A percentile compares a stretch with the other conserved stretches of the same genome.
Evolutionary conservation across 306 rosid species (phyloP).

Genomic region (Alnus rubra): DNA sequence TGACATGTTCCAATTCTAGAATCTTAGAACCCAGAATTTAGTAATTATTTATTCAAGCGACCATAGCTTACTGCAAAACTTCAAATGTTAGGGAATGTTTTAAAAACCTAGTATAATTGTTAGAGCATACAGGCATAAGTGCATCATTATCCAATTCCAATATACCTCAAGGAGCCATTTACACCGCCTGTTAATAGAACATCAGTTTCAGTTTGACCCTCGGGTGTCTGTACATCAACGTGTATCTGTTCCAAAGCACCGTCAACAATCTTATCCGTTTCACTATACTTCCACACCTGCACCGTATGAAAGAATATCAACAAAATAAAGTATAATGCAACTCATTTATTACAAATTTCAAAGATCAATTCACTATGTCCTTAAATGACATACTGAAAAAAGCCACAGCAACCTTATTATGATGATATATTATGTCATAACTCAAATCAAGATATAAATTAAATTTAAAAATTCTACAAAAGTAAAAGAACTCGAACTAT

Average conservation of each 20-base stretch:
- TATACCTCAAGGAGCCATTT: slow-evolving; percentile 67
- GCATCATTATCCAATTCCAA: not conserved
- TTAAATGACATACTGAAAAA: not conserved
- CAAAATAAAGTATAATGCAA: not conserved
- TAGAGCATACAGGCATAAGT: slow-evolving; percentile 10
- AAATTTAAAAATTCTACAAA: too few species aligned
- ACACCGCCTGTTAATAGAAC: slow-evolving; percentile 59
- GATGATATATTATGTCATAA: not conserved
- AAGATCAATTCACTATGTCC: not conserved
- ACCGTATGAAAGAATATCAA: slow-evolving; percentile 17
- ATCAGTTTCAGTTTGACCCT: slow-evolving; percentile 58
- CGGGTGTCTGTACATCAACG: slow-evolving; percentile 50
- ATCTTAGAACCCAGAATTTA: not conserved
- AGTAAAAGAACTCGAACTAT: too few species aligned
- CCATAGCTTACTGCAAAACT: slow-evolving; percentile 10
- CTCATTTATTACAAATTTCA: not conserved
- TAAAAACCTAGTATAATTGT: not conserved
- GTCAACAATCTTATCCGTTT: slow-evolving; percentile 47
- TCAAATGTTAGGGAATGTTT: slow-evolving; percentile 9
- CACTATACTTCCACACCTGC: slow-evolving; percentile 80
- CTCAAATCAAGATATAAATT: not conserved
- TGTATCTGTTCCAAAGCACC: slow-evolving; percentile 65
- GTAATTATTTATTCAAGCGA: not conserved
- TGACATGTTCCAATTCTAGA: not conserved
- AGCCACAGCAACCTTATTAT: not conserved